Conservation (phyloP, 2,329 filamentous ascomycete genomes). For the Microcyclosporella mali region DNA sequence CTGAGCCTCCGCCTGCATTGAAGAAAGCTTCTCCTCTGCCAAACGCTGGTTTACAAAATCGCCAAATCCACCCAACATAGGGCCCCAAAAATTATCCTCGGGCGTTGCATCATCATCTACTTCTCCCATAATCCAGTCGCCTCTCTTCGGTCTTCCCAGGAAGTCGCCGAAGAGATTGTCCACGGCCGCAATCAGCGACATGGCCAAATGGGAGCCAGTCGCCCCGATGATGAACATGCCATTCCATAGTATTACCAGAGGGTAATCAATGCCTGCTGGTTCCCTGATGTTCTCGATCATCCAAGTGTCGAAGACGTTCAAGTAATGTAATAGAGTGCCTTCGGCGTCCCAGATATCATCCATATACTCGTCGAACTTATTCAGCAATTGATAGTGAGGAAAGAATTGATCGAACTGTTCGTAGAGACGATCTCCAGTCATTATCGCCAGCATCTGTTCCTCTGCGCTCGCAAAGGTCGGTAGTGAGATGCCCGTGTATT, state of each 20-base stretch:
- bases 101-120: background rate
- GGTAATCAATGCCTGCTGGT: constrained; percentile 9
- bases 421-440: constrained; percentile 13
- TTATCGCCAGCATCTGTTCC: constrained; percentile 14
- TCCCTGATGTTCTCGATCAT: constrained; percentile 11
- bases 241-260: constrained; percentile 1
- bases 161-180: constrained; percentile 5
- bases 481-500: constrained; percentile 11
- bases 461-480: constrained; percentile 10
- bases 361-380: constrained; percentile 13
- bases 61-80: constrained; percentile 1
- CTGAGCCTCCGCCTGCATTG: background rate
- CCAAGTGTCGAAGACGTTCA: constrained; percentile 9
- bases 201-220: constrained; percentile 1
- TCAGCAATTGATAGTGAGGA: constrained; percentile 5
- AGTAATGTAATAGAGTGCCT: constrained; percentile 5
- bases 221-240: constrained; percentile 4
- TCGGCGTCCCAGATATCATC: constrained; percentile 10
- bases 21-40: background rate
- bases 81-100: constrained; percentile 4
- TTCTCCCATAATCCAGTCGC: constrained; percentile 14
- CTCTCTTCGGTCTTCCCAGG: constrained; percentile 9
- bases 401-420: constrained; percentile 17
- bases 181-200: background rate
- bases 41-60: background rate